These are phyloP conservation scores for Eucalyptus sp. DNA, from an alignment of 345 rosid species.

Conservation along the genomic window DNA sequence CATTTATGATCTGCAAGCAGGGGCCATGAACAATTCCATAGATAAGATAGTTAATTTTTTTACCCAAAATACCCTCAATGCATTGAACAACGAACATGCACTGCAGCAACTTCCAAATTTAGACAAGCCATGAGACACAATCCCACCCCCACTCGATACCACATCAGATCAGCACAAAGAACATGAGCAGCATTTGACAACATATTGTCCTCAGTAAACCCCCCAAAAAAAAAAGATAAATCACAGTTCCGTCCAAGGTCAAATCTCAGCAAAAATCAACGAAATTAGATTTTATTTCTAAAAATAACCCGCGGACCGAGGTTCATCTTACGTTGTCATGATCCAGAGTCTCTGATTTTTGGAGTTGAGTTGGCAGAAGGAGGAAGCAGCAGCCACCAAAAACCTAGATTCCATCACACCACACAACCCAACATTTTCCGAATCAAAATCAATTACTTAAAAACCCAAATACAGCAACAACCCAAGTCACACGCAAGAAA, in stretches of 20 bases:
- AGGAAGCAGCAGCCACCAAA: not conserved
- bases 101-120: not conserved
- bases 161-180: not conserved
- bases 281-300: not conserved
- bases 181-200: not conserved
- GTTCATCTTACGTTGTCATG: not conserved
- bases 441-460: not conserved
- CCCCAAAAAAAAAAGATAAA: not conserved
- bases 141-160: not conserved
- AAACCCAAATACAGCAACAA: not conserved
- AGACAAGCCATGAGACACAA: not conserved
- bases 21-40: not conserved
- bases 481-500: not conserved
- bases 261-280: not conserved
- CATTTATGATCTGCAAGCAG: not conserved
- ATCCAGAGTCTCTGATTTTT: not conserved
- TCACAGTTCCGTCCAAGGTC: not conserved
- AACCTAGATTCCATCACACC: not conserved
- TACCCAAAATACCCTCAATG: not conserved
- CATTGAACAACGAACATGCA: not conserved
- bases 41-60: not conserved
- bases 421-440: not conserved
- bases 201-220: not conserved
- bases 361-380: not conserved
- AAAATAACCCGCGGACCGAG: not conserved